Evolutionary conservation across 805 yeast species (phyloP).

Genomic region (Metschnikowia orientalis): DNA sequence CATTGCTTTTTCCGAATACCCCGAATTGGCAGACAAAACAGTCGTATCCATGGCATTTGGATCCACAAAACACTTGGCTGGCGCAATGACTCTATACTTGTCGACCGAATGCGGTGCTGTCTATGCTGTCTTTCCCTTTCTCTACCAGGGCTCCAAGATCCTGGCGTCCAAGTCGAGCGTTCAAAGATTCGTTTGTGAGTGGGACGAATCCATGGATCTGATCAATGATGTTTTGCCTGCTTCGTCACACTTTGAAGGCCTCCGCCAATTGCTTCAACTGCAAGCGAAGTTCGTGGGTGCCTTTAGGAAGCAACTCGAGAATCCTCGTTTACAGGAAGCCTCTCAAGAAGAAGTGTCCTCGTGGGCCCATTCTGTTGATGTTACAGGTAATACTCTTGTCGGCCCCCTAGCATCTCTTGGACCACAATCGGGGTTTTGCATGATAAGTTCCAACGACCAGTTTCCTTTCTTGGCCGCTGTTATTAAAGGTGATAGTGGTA

Average conservation of each 20-base stretch:
- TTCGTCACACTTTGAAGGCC: conserved; percentile 6
- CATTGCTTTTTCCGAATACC: conserved; percentile 5
- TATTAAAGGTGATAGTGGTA: conserved; percentile 2
- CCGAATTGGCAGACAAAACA: conserved; percentile 5
- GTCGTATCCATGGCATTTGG: conserved; percentile 17
- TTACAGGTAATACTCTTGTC: conserved; percentile 3
- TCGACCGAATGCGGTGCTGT: conserved; percentile 10
- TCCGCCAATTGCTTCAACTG: conserved; percentile 5
- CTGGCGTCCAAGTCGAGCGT: conserved; percentile 10
- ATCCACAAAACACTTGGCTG: conserved; percentile 11
- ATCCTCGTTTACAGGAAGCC: conserved; percentile 6
- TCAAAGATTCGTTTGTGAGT: conserved; percentile 8
- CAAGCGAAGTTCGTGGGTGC: conserved; percentile 8
- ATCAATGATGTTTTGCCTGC: conserved; percentile 12
- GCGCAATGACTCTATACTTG: conserved; percentile 14
- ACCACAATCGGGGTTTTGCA: conserved; percentile 5
- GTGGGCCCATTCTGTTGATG: neutral
- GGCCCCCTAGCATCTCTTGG: conserved; percentile 10
- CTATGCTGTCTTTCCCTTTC: conserved; percentile 15
- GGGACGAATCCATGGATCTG: conserved; percentile 5
- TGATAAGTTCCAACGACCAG: conserved; percentile 2
- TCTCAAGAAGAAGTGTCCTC: neutral
- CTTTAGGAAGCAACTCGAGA: conserved; percentile 5
- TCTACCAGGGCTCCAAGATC: conserved; percentile 6
- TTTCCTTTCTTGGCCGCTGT: conserved; percentile 9